These are phyloP conservation scores for Talaromyces sp. DNA, from an alignment of 2,329 filamentous ascomycete species.

Conservation along the genomic window DNA sequence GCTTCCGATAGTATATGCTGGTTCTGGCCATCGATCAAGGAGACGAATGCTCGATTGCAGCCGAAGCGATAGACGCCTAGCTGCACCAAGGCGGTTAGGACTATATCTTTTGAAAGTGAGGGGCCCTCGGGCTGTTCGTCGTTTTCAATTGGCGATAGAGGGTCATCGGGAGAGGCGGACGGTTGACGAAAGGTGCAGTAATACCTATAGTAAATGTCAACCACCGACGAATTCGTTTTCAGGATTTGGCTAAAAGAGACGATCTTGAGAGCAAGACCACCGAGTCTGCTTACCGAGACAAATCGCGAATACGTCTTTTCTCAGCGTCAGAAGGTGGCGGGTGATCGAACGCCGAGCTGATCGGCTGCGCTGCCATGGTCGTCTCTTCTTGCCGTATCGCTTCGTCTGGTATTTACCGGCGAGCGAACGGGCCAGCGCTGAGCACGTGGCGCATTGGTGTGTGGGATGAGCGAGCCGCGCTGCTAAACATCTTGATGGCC, in stretches of 20 bases:
- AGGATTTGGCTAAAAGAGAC: not conserved
- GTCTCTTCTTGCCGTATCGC: not conserved
- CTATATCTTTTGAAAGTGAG: constrained; percentile 26
- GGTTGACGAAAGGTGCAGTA: not conserved
- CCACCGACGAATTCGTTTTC: not conserved
- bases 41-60: constrained; percentile 48
- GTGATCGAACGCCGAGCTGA: constrained; percentile 15
- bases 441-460: not conserved
- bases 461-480: not conserved
- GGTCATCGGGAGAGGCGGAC: not conserved
- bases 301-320: constrained; percentile 18
- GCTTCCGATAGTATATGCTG: constrained; percentile 55
- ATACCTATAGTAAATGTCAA: not conserved
- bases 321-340: constrained; percentile 1
- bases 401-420: not conserved
- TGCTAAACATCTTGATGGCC: not conserved
- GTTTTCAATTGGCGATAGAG: not conserved
- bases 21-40: constrained; percentile 48
- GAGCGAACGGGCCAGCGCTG: not conserved
- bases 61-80: constrained; percentile 46
- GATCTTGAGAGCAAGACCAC: not conserved
- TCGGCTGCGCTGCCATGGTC: constrained; percentile 17
- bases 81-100: constrained; percentile 51
- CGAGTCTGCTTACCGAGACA: constrained; percentile 15
- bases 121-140: not conserved